These are phyloP conservation scores for Paramecium primaurelia DNA, from an alignment of 73 alveolate species.

Conservation along the genomic window DNA sequence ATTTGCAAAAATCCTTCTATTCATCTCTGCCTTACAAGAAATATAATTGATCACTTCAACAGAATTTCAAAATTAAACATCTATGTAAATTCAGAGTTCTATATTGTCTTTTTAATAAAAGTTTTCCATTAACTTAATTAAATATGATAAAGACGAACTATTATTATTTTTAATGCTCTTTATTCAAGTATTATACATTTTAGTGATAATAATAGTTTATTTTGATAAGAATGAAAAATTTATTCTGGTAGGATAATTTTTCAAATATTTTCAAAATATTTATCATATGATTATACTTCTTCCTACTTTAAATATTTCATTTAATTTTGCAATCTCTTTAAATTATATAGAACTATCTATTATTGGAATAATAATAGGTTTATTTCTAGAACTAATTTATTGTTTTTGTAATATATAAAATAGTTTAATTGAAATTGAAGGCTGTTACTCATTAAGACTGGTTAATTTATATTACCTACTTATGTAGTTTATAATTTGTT, in stretches of 20 bases:
- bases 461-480: neutral
- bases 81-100: neutral
- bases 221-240: neutral
- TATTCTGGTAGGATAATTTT: neutral
- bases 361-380: neutral
- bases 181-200: neutral
- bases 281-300: neutral
- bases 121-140: neutral
- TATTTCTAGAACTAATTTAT: neutral
- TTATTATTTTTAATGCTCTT: neutral
- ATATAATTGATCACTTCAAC: neutral
- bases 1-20: neutral
- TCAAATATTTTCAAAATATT: neutral
- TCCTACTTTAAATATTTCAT: neutral
- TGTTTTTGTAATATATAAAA: neutral
- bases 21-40: neutral
- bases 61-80: neutral
- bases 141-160: neutral
- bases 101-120: neutral
- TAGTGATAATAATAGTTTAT: neutral
- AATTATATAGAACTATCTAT: neutral
- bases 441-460: neutral
- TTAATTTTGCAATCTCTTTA: neutral
- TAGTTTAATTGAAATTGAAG: neutral
- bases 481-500: neutral